Conservation (phyloP, 495 filamentous ascomycete species). For the Cryomyces antarcticus region DNA sequence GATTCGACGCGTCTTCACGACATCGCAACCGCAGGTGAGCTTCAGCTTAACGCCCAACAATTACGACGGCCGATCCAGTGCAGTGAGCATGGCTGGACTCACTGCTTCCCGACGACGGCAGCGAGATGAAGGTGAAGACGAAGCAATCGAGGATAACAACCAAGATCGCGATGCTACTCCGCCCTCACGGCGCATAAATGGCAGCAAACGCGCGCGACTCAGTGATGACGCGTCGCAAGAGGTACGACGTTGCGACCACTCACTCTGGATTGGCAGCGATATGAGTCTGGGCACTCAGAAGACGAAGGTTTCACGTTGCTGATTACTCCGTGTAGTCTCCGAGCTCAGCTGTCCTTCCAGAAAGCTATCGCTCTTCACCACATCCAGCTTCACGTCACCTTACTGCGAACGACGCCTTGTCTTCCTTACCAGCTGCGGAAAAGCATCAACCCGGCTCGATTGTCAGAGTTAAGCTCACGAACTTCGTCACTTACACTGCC, state of each 20-base stretch:
- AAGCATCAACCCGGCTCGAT: conserved; percentile 64
- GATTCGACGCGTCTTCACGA: too few species aligned
- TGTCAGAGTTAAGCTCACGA: conserved; percentile 62
- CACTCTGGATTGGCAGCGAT: neutral
- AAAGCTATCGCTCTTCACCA: conserved; percentile 2
- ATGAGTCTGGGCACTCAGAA: neutral
- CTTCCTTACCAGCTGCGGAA: neutral
- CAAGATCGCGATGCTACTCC: neutral
- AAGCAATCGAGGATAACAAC: neutral
- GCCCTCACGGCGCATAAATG: neutral
- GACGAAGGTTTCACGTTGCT: neutral
- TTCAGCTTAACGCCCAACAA: too few species aligned
- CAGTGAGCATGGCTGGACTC: neutral
- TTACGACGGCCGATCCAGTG: too few species aligned
- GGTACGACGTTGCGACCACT: neutral
- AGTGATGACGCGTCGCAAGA: conserved; percentile 5
- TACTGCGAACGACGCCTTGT: conserved; percentile 1
- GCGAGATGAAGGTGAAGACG: neutral
- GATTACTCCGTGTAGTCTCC: neutral
- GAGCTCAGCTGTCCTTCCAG: conserved; percentile 1
- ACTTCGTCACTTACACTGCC: conserved; percentile 89
- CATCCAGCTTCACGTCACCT: neutral
- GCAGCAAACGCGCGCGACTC: neutral
- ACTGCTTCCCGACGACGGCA: neutral
- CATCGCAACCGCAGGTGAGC: too few species aligned